Base-by-base conservation (phyloP, 139 green algal genomes). In the Ettlia oleoabundans region DNA sequence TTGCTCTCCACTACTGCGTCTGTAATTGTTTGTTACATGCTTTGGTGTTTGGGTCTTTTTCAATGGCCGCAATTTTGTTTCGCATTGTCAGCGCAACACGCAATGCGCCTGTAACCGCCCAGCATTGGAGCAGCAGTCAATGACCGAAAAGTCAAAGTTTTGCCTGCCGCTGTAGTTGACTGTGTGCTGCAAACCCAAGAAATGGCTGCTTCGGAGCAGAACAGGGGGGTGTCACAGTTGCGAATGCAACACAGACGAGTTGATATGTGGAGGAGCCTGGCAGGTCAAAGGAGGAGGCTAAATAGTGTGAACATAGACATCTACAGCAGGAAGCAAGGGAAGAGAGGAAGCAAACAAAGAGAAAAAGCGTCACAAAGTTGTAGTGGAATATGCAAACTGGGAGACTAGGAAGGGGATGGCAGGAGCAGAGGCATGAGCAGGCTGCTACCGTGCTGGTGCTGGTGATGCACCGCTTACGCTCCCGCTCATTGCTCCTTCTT, bases 401-500 rank as follows among this genome's bases (percentile, higher is more conserved):
- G 13, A 58, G 47, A 58, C 47, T 24, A 58, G 47, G 13, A 58
- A 24, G 47, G 47, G 47, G 15, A 24, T 10, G 47, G 47, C 15
- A 58, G 10, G 47, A 24, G 47, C 13, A 58, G 47, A 15, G 47
- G 47, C 47, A 58, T 10, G 13, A 58, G 47, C 10, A 24, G 47
- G 13, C 47, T 58, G 47, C 47, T 15, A 10, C 47, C 47, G 15
- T 58, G n/a, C n/a, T n/a, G n/a, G n/a, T n/a, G n/a, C n/a, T 15
- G 47, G 13, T 15, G 13, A 10, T 15, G 47, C 47, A 10, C 10
- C 47, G 13, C 10, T 15, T 15, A 58, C 47, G 15, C 1, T 7
- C 30, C 43, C 9, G 9, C 47, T 67, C 33, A 81, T 42, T 74
- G 52, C 58, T 84, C 51, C 43, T 82, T 76, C 76, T 91, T 91